Evolutionary conservation across 2,329 filamentous ascomycete species (phyloP).

Genomic region (Neodidymelliopsis sp.): DNA sequence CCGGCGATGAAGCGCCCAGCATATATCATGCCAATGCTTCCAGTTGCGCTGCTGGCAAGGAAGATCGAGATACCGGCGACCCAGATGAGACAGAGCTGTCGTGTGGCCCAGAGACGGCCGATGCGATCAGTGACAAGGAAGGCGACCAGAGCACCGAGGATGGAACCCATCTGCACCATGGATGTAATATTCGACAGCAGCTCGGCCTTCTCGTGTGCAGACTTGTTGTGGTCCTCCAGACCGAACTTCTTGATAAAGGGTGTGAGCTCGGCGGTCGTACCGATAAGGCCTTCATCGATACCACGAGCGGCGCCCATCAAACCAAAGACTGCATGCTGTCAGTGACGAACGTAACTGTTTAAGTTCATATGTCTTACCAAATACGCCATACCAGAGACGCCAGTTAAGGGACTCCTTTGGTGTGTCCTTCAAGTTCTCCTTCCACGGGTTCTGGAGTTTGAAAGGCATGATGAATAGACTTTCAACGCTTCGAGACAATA

Average conservation of each 20-base stretch:
- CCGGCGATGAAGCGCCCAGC: conserved; percentile 72
- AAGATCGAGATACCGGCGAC: conserved; percentile 52
- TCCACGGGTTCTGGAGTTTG: conserved; percentile 43
- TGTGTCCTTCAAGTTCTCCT: conserved; percentile 65
- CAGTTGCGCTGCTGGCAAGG: conserved; percentile 45
- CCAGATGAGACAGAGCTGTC: conserved; percentile 53
- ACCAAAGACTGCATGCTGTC: conserved; percentile 60
- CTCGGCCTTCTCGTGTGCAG: conserved; percentile 42
- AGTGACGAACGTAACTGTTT: not conserved
- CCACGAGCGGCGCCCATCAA: conserved; percentile 80
- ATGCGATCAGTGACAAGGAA: conserved; percentile 59
- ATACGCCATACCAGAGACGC: conserved; percentile 78
- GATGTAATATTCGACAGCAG: conserved; percentile 71
- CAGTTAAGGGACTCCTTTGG: conserved; percentile 78
- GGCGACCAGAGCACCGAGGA: conserved; percentile 71
- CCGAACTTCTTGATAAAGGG: conserved; percentile 49
- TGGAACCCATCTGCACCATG: conserved; percentile 82
- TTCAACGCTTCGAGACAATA: not conserved
- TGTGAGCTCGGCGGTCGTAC: conserved; percentile 62
- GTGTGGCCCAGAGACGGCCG: conserved; percentile 54
- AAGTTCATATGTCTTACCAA: conserved; percentile 49
- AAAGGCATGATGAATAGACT: conserved; percentile 37
- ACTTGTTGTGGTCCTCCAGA: conserved; percentile 41
- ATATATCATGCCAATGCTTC: conserved; percentile 61
- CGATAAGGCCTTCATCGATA: conserved; percentile 81